Conservation (phyloP, 108 stramenopile genomes). For the Pseudonitzschia pungens region DNA sequence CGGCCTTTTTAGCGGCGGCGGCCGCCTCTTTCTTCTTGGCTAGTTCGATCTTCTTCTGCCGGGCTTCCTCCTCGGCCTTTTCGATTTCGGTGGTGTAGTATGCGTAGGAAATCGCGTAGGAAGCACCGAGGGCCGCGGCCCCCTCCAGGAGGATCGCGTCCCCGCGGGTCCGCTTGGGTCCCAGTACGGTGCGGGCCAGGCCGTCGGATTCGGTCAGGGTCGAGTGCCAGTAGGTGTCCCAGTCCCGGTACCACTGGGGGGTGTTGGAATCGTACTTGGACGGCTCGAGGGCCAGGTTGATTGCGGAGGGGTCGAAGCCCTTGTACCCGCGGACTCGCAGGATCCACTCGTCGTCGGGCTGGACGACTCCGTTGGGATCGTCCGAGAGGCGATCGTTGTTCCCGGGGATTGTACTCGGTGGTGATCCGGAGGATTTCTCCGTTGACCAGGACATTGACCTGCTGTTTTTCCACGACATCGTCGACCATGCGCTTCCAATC, state of each 20-base stretch:
- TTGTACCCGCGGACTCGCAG: conserved; percentile 7
- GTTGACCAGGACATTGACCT: conserved; percentile 4
- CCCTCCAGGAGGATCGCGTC: neutral
- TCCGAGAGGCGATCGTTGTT: neutral
- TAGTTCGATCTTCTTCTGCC: neutral
- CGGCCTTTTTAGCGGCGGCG: neutral
- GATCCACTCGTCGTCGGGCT: conserved; percentile 20
- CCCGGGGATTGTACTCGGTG: neutral
- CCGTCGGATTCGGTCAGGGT: neutral
- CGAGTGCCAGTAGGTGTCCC: neutral
- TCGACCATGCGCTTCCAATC: neutral
- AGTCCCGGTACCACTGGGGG: conserved; percentile 1
- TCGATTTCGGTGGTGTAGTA: conserved; percentile 2
- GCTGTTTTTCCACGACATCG: neutral
- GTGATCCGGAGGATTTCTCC: conserved; percentile 10
- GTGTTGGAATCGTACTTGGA: neutral
- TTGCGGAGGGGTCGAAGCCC: conserved; percentile 10
- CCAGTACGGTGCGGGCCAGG: neutral
- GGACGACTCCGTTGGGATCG: neutral
- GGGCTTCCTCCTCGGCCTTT: neutral
- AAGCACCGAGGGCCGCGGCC: neutral
- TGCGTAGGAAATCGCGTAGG: conserved; percentile 7
- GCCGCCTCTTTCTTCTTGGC: conserved; percentile 1
- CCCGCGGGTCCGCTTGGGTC: neutral
- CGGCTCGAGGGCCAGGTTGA: neutral